Conservation (phyloP, 768 basidiomycete genomes). For the Porpolomopsis calyptriformis region DNA sequence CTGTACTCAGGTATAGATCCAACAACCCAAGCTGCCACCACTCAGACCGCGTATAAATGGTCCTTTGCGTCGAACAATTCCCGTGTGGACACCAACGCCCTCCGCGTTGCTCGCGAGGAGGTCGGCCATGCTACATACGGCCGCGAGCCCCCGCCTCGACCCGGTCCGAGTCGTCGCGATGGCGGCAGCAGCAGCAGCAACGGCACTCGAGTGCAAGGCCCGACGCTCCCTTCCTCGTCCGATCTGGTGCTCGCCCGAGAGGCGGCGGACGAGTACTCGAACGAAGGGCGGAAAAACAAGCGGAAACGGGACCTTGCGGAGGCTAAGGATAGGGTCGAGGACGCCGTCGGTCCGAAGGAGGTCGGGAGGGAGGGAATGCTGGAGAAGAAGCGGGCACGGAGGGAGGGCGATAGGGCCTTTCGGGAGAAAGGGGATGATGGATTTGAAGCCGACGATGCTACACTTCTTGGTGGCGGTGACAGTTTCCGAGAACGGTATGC, state of each 20-base stretch:
- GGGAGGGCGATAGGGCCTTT: conserved; percentile 62
- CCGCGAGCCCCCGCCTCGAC: conserved; percentile 16
- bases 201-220: conserved; percentile 46
- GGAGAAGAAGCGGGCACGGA: conserved; percentile 71
- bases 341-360: conserved; percentile 68
- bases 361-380: conserved; percentile 77
- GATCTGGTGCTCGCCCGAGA: conserved; percentile 68
- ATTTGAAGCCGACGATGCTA: conserved; percentile 66
- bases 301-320: conserved; percentile 61
- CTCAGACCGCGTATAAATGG: conserved; percentile 83
- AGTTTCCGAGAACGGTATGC: conserved; percentile 72
- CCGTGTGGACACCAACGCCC: conserved; percentile 44
- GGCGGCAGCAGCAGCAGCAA: conserved; percentile 20
- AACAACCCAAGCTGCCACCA: conserved; percentile 43
- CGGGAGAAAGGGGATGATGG: conserved; percentile 72
- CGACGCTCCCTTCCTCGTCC: conserved; percentile 55
- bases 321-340: conserved; percentile 61
- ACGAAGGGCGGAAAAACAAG: conserved; percentile 43
- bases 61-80: conserved; percentile 62
- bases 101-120: conserved; percentile 49
- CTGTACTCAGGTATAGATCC: conserved; percentile 55
- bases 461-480: conserved; percentile 73
- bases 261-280: conserved; percentile 37
- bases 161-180: conserved; percentile 18
- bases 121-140: conserved; percentile 43